Conservation (phyloP, 495 filamentous ascomycete genomes). For the Penicillium steckii region DNA sequence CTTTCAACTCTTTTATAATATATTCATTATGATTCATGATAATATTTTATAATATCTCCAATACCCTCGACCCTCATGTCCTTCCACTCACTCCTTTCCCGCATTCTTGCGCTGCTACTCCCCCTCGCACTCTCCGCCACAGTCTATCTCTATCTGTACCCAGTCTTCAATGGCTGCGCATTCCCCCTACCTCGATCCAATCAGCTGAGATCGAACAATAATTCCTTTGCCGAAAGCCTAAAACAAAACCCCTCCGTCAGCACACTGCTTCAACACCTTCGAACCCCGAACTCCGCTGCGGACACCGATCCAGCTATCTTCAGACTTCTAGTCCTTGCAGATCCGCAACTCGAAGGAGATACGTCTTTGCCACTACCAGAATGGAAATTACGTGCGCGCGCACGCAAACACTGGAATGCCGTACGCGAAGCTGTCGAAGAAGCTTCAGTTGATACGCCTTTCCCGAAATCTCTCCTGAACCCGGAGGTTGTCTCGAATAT, state of each 20-base stretch:
- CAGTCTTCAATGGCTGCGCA: conserved; percentile 74
- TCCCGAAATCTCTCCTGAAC: conserved; percentile 16
- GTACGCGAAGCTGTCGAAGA: conserved; percentile 23
- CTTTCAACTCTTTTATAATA: neutral
- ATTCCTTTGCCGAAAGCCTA: conserved; percentile 10
- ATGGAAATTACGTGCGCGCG: conserved; percentile 58
- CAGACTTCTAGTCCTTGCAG: conserved; percentile 83
- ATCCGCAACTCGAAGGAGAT: conserved; percentile 95
- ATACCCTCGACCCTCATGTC: conserved; percentile 38
- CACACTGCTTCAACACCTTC: conserved; percentile 49
- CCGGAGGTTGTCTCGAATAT: conserved; percentile 37
- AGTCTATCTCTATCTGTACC: conserved; percentile 85
- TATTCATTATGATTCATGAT: conserved; percentile 23
- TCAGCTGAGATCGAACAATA: neutral
- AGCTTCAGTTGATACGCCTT: conserved; percentile 12
- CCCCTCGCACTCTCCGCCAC: conserved; percentile 68
- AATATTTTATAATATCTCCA: conserved; percentile 15
- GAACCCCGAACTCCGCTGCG: conserved; percentile 18
- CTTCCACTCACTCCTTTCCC: conserved; percentile 57
- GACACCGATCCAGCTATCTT: conserved; percentile 57
- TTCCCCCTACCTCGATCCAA: conserved; percentile 62
- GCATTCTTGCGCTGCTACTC: conserved; percentile 62
- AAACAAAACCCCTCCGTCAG: conserved; percentile 39
- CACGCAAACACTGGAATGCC: conserved; percentile 49
- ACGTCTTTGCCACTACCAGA: conserved; percentile 68